phyloP scores from a whole-genome alignment of 805 yeast species.

The Tetrapisispora fleetii region DNA sequence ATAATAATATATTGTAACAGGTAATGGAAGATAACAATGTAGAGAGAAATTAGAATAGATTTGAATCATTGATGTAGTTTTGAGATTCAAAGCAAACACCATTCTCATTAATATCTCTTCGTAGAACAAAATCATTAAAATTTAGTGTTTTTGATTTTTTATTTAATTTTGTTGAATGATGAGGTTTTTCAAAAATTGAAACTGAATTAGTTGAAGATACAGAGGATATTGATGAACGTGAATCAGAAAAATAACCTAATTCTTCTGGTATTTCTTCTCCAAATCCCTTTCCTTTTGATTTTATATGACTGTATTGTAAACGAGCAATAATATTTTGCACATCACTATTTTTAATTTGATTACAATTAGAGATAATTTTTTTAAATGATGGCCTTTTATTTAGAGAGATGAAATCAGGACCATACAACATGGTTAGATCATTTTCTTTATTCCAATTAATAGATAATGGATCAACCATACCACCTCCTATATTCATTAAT shows the following conservation, averaged over 20 bases:
- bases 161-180: background rate
- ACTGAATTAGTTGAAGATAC: background rate
- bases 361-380: background rate
- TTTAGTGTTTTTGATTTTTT: background rate
- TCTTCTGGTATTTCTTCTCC: background rate
- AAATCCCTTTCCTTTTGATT: background rate
- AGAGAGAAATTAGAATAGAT: conserved; percentile 1
- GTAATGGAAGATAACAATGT: background rate
- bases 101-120: conserved; percentile 7
- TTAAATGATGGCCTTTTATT: background rate
- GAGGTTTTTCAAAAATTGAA: background rate
- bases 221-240: conserved; percentile 1
- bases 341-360: background rate
- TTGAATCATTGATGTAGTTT: conserved; percentile 4
- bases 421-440: conserved; percentile 93
- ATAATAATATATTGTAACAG: too few relatives aligned
- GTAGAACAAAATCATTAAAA: conserved; percentile 7
- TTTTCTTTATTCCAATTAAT: conserved; percentile 93
- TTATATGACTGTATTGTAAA: background rate
- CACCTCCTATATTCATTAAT: conserved; percentile 45
- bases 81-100: conserved; percentile 7
- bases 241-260: conserved; percentile 1
- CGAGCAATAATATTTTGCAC: background rate
- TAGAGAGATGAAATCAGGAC: conserved; percentile 42
- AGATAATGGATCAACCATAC: conserved; percentile 57